Conservation (phyloP, 768 basidiomycete genomes). For the Naganishia onofrii region DNA sequence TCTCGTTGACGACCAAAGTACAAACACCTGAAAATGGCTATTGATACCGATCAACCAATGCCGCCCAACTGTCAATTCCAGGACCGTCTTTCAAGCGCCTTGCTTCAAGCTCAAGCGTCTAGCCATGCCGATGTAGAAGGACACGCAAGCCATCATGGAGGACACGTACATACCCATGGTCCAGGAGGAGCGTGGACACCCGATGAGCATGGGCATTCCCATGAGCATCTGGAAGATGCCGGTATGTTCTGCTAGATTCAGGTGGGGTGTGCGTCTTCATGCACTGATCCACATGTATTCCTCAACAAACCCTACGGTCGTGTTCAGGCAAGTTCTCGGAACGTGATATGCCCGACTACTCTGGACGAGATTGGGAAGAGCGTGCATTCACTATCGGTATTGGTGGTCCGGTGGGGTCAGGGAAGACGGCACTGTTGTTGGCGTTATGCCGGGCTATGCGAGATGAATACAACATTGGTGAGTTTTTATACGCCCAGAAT, state of each 20-base stretch:
- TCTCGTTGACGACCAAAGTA: neutral
- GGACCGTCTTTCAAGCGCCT: conserved; percentile 44
- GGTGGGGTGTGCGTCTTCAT: neutral
- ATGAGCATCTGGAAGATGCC: conserved; percentile 85
- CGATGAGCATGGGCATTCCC: conserved; percentile 88
- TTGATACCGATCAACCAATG: neutral
- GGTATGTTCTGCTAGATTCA: conserved; percentile 56
- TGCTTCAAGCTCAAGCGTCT: conserved; percentile 45
- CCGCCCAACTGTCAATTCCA: conserved; percentile 48
- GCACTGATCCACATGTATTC: neutral
- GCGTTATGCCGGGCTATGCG: conserved; percentile 80
- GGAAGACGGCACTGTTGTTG: conserved; percentile 91
- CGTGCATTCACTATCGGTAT: conserved; percentile 97
- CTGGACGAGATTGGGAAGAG: conserved; percentile 78
- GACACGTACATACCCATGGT: conserved; percentile 60
- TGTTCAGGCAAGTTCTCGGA: conserved; percentile 79
- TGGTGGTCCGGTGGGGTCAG: conserved; percentile 96
- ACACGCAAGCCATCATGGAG: conserved; percentile 30
- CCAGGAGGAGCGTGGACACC: conserved; percentile 47
- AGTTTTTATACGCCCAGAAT: conserved; percentile 35
- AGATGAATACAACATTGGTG: conserved; percentile 85
- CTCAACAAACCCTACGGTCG: neutral
- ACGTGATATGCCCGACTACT: conserved; percentile 86
- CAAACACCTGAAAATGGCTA: neutral
- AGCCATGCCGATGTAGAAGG: conserved; percentile 37